Conservation (phyloP, 192 early-diverging fungal species). For the Umbelopsis sp. region DNA sequence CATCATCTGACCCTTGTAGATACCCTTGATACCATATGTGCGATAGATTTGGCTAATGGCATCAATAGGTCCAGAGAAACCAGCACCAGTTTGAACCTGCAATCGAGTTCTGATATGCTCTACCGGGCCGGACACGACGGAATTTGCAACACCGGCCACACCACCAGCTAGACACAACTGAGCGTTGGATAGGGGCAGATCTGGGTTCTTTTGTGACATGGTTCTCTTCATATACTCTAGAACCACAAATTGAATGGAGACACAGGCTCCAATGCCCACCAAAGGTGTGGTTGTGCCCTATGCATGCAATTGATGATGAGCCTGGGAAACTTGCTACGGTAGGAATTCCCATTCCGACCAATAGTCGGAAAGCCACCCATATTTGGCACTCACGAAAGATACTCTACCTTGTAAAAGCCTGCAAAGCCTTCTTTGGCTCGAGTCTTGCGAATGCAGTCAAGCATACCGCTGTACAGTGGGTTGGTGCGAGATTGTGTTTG, state of each 20-base stretch:
- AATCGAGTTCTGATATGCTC: constrained; percentile 96
- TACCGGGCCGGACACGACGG: constrained; percentile 87
- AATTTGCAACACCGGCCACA: constrained; percentile 85
- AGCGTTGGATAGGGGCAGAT: constrained; percentile 60
- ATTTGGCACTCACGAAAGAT: neutral
- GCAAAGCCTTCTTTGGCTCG: constrained; percentile 75
- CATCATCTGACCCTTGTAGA: constrained; percentile 91
- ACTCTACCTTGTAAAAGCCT: constrained; percentile 83
- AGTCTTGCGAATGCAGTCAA: constrained; percentile 90
- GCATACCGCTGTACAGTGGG: constrained; percentile 75
- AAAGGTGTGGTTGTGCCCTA: constrained; percentile 91
- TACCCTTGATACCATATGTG: constrained; percentile 69
- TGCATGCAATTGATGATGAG: neutral
- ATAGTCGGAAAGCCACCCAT: constrained; percentile 4
- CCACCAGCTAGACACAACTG: constrained; percentile 91
- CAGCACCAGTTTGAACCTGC: constrained; percentile 83
- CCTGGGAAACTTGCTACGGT: neutral
- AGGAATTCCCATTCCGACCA: constrained; percentile 15
- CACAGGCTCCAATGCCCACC: constrained; percentile 92
- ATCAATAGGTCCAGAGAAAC: constrained; percentile 80
- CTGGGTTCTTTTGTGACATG: constrained; percentile 61
- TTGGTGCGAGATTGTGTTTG: constrained; percentile 84
- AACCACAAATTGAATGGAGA: constrained; percentile 96
- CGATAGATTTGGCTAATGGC: constrained; percentile 81
- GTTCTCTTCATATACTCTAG: constrained; percentile 87